A percentile compares a stretch with the other conserved stretches of the same genome.
Conservation (phyloP, 805 yeast genomes). For the Pichia exigua region DNA sequence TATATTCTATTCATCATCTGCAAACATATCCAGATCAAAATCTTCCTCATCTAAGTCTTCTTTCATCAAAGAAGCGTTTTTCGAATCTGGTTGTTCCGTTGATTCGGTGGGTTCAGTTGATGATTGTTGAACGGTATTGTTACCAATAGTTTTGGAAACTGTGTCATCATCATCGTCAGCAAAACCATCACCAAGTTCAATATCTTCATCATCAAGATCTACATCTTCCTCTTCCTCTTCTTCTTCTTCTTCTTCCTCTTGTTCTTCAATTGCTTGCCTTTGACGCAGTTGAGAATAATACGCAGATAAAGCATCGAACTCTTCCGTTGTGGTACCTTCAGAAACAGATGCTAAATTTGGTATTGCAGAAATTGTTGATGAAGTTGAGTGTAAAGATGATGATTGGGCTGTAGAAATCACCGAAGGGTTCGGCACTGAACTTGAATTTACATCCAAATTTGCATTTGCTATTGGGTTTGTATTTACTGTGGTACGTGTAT, state of each 20-base stretch:
- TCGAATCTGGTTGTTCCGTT: neutral
- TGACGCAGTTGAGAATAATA: constrained; percentile 73
- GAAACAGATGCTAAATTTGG: neutral
- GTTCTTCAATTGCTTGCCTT: constrained; percentile 57
- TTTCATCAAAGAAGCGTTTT: neutral
- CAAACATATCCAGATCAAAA: constrained; percentile 12
- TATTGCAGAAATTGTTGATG: neutral
- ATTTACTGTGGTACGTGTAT: neutral
- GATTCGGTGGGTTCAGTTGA: neutral
- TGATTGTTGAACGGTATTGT: neutral
- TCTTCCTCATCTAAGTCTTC: constrained; percentile 11
- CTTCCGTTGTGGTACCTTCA: constrained; percentile 41
- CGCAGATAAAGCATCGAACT: constrained; percentile 63
- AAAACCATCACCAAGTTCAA: neutral
- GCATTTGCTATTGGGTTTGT: neutral
- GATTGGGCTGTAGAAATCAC: neutral
- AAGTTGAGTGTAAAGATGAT: neutral
- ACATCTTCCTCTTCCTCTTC: constrained; percentile 10
- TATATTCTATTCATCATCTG: constrained; percentile 5
- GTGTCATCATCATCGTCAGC: neutral
- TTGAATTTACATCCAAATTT: neutral
- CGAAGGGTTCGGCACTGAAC: neutral
- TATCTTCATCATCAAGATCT: constrained; percentile 6
- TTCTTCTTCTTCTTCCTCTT: constrained; percentile 40
- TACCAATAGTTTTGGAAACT: neutral